Conservation (phyloP, 1,284 basidiomycete species). For the Ceratobasidium sp. region DNA sequence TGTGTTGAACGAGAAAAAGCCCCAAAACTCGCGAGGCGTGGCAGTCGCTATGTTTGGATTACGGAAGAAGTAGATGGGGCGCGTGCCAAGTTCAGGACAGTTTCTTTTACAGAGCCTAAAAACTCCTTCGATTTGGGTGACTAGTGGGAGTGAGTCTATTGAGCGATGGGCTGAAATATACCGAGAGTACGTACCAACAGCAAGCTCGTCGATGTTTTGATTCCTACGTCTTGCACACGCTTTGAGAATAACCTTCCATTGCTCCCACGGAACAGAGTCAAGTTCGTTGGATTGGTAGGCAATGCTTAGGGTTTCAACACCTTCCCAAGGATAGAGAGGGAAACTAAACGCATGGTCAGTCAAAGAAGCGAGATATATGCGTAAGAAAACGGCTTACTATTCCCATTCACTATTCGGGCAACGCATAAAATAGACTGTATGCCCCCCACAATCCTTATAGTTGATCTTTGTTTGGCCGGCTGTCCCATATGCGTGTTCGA, state of each 20-base stretch:
- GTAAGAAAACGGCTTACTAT: background rate
- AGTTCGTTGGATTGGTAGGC: background rate
- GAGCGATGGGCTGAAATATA: background rate
- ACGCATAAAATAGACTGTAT: background rate
- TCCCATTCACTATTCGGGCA: constrained; percentile 4
- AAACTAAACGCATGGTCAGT: background rate
- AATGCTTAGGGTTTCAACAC: background rate
- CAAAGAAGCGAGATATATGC: background rate
- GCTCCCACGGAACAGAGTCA: background rate
- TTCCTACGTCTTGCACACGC: background rate
- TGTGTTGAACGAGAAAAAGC: constrained; percentile 21
- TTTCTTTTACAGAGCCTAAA: background rate
- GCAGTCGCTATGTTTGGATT: background rate
- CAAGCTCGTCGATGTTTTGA: background rate
- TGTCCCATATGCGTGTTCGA: background rate
- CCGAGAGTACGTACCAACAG: constrained; percentile 17
- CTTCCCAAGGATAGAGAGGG: constrained; percentile 7
- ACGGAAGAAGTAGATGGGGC: constrained; percentile 14
- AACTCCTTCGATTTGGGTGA: background rate
- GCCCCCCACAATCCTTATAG: background rate
- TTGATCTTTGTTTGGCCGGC: background rate
- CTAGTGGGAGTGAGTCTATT: background rate
- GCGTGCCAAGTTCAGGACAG: constrained; percentile 26
- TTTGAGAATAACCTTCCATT: constrained; percentile 9
- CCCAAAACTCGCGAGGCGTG: constrained; percentile 22